These are phyloP conservation scores for Triticum turgidum DNA, from an alignment of 176 grass and related monocot genomes.

Conservation along the genomic window DNA sequence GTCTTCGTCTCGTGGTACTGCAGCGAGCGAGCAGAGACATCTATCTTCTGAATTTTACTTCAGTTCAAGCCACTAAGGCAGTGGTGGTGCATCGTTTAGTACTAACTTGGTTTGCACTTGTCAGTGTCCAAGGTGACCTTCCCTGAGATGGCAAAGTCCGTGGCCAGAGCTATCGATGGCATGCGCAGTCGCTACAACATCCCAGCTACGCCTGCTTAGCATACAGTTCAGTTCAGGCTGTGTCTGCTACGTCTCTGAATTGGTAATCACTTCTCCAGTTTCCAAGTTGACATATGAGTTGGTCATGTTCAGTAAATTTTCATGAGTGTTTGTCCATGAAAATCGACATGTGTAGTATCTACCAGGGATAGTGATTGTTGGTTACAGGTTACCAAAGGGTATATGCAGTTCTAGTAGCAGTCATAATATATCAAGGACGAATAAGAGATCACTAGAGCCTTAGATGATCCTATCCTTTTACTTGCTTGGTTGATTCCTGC, in stretches of 20 bases:
- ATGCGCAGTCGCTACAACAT: conserved; percentile 55
- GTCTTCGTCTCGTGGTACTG: conserved; percentile 59
- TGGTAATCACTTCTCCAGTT: conserved; percentile 1
- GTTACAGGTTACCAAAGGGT: background rate
- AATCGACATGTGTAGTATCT: background rate
- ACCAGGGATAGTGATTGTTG: background rate
- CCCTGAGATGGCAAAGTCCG: conserved; percentile 37
- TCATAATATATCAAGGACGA: background rate
- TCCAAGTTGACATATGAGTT: background rate
- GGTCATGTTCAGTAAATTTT: no score
- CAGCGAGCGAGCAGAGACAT: background rate
- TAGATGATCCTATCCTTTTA: background rate
- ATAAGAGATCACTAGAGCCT: background rate
- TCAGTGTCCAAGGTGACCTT: conserved; percentile 55
- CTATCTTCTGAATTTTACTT: conserved; percentile 21
- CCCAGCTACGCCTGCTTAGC: conserved; percentile 35
- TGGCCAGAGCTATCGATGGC: conserved; percentile 40
- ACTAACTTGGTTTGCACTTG: background rate
- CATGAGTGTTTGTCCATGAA: background rate
- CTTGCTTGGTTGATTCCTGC: background rate
- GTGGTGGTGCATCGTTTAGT: background rate
- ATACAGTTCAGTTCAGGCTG: background rate
- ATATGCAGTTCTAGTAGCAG: background rate
- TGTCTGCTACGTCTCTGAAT: background rate
- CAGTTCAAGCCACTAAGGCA: no score